A percentile compares a stretch with the other conserved stretches of the same genome.
These are phyloP conservation scores for Aspergillus udagawae DNA, from an alignment of 2,329 filamentous ascomycete genomes.

Conservation along the genomic window DNA sequence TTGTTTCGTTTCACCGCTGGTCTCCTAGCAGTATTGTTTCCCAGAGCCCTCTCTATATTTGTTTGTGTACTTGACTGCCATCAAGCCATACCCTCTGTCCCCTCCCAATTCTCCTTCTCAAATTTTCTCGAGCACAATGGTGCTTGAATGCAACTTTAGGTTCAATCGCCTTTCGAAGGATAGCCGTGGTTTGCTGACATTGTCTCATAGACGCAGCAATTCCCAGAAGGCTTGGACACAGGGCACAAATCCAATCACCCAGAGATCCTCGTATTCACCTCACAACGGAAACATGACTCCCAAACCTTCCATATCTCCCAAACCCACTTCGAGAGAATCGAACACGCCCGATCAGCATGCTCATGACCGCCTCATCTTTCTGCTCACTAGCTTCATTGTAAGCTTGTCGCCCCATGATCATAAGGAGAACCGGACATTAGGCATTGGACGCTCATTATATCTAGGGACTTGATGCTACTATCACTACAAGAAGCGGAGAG, in stretches of 20 bases:
- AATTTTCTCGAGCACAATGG: neutral
- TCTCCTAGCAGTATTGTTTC: conserved; percentile 4
- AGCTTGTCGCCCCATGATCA: conserved; percentile 24
- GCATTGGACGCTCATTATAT: conserved; percentile 15
- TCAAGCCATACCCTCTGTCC: neutral
- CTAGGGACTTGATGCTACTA: conserved; percentile 53
- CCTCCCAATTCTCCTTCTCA: neutral
- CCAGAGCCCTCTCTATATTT: neutral
- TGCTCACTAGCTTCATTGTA: conserved; percentile 58
- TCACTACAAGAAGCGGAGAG: conserved; percentile 59
- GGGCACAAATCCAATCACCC: conserved; percentile 59
- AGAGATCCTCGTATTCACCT: conserved; percentile 48
- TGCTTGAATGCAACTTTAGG: neutral
- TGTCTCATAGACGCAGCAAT: conserved; percentile 44
- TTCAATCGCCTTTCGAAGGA: neutral
- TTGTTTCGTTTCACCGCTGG: conserved; percentile 12
- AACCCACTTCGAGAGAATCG: conserved; percentile 45
- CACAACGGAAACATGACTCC: conserved; percentile 52
- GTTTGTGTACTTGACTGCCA: neutral
- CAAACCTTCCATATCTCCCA: conserved; percentile 39
- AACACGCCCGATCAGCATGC: conserved; percentile 55
- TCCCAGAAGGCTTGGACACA: conserved; percentile 59
- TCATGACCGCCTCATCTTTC: conserved; percentile 57
- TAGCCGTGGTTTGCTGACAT: neutral
- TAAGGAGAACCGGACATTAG: neutral